phyloP scores from a whole-genome alignment of 208 protist genomes.

The Leishmania lainsoni region DNA sequence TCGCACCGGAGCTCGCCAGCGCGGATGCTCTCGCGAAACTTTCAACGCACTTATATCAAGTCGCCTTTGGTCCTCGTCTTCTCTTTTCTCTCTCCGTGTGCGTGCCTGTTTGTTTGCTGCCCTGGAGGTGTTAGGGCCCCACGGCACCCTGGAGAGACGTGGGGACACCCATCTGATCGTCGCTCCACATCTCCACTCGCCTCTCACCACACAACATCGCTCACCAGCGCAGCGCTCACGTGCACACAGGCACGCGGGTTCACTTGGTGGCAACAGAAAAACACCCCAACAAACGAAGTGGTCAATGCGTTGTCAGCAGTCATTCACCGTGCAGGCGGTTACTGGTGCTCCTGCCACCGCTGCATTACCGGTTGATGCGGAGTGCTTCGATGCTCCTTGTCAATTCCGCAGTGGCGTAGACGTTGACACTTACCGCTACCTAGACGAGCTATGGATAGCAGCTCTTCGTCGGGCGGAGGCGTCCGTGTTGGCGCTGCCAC shows the following conservation, averaged over 20 bases:
- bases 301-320: not conserved
- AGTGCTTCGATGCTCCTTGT: not conserved
- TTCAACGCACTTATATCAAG: not conserved
- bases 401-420: not conserved
- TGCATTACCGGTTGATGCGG: slow-evolving; percentile 5
- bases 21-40: not conserved
- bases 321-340: not conserved
- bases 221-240: not conserved
- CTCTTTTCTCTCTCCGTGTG: not conserved
- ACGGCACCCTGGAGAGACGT: not conserved
- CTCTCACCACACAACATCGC: not conserved
- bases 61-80: not conserved
- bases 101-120: not conserved
- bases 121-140: not conserved
- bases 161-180: not conserved
- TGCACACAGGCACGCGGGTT: not conserved
- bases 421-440: slow-evolving; percentile 14
- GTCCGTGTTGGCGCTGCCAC: not conserved
- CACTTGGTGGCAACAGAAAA: not conserved
- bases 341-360: not conserved
- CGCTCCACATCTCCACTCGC: not conserved
- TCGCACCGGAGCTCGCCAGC: not conserved
- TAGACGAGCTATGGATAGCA: slow-evolving; percentile 19
- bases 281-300: not conserved
- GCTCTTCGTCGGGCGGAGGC: slow-evolving; percentile 19